Conservation (phyloP, 1,139 yeast genomes). For the Entelexis paramagnoliae region DNA sequence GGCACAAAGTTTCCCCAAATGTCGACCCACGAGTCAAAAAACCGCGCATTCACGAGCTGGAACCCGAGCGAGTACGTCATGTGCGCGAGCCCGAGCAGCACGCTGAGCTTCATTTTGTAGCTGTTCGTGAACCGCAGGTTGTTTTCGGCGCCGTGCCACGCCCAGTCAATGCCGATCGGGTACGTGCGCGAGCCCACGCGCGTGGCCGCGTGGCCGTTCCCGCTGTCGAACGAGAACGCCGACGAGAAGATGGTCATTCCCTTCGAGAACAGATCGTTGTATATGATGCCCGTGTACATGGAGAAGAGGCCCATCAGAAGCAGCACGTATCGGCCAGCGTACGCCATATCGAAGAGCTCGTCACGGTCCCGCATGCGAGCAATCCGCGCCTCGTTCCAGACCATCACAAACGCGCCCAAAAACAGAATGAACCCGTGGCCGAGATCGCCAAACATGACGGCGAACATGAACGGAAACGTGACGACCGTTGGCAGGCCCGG, state of each 20-base stretch:
- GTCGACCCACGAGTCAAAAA: conserved; percentile 68
- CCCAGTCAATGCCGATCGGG: conserved; percentile 80
- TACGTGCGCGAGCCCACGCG: conserved; percentile 47
- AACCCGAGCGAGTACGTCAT: conserved; percentile 86
- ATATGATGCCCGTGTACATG: conserved; percentile 83
- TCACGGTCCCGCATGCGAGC: conserved; percentile 58
- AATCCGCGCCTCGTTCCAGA: conserved; percentile 56
- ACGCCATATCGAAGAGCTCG: conserved; percentile 96
- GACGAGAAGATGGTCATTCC: conserved; percentile 76
- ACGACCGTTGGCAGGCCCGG: conserved; percentile 92
- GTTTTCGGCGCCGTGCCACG: conserved; percentile 97
- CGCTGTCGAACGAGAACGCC: conserved; percentile 76
- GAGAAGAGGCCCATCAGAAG: conserved; percentile 88
- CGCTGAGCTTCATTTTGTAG: conserved; percentile 90
- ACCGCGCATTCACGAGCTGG: conserved; percentile 69
- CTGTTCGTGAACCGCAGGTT: conserved; percentile 83
- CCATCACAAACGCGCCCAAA: conserved; percentile 60
- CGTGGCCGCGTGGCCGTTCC: conserved; percentile 36
- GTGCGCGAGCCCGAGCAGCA: conserved; percentile 87
- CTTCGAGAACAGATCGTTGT: conserved; percentile 86
- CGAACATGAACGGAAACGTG: conserved; percentile 97
- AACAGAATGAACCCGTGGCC: conserved; percentile 86
- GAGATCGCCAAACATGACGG: conserved; percentile 97
- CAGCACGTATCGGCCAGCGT: conserved; percentile 77
- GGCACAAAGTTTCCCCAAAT: conserved; percentile 90